Conservation (phyloP, 148 eudicot species). For the Fagopyrum homotropicum region DNA sequence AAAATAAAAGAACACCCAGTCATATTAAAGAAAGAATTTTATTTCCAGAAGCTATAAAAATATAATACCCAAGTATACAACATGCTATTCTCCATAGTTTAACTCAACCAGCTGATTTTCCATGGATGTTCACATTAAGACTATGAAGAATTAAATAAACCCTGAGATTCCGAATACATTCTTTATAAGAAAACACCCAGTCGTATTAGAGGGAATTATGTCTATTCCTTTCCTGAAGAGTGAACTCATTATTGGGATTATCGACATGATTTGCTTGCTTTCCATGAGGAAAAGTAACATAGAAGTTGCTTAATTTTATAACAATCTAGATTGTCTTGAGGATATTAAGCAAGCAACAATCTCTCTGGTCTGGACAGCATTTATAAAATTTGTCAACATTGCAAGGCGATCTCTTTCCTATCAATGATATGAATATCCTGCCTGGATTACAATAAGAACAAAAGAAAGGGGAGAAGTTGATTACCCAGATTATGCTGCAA, state of each 20-base stretch:
- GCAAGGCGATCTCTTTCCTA: background rate
- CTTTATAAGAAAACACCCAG: background rate
- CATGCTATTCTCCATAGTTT: background rate
- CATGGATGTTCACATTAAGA: background rate
- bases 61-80: background rate
- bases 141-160: background rate
- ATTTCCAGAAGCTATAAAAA: background rate
- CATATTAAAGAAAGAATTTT: background rate
- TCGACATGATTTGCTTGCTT: slow-evolving; percentile 1
- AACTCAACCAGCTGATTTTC: background rate
- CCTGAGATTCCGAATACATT: background rate
- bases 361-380: background rate
- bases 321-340: background rate
- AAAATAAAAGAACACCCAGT: background rate
- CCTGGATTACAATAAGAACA: background rate
- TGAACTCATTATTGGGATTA: background rate
- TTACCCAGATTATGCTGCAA: slow-evolving; percentile 97
- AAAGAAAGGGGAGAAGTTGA: slow-evolving; percentile 2
- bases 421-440: background rate
- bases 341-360: background rate
- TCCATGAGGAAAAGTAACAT: background rate
- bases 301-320: background rate
- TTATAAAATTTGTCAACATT: background rate
- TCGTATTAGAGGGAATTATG: background rate
- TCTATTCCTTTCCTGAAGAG: background rate